Evolutionary conservation across 352 stramenopile genomes (phyloP), one percentile per base, ranked within the genome.

Genomic region (Phytophthora lateralis): DNA sequence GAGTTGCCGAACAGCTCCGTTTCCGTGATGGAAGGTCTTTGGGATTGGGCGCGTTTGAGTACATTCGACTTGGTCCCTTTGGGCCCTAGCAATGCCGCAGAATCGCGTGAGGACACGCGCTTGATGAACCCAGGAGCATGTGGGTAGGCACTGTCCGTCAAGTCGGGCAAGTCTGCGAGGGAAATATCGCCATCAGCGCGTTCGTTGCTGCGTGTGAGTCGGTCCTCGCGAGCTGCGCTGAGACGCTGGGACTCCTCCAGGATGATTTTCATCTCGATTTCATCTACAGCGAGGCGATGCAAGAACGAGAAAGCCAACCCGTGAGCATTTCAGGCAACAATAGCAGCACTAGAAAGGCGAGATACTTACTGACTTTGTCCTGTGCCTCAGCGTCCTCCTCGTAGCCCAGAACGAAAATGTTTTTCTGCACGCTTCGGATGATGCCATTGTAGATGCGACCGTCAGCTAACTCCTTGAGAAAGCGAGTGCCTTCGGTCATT

Each of bases 211-310:
- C 26, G 45, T 15, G 45, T 46, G 26, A 46, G 59, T 41, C 39
- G 51, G 26, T 59, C 39, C 46, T 85, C 67, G 15, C 69, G 77
- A n/a, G 79, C 50, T 18, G 63, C 56, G 38, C 62, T 78, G 9
- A 90, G 63, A 2, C 73, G 79, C 14, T 78, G 61, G 1, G 81
- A 90, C 30, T 90, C 82, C 42, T 90, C 77, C 24, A 90, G 55
- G 24, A 91, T 77, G 30, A 90, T 91, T 47, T 82, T 83, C 82
- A 91, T 90, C 50, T 91, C 82, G 32, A 91, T 90, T 42, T 88
- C 82, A 37, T 85, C 82, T 85, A 44, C 0, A 32, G 49, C 15
- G 4, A 20, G 34, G 34, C 34, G 6, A 39, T 39, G 3, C 48
- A 46, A 34, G 17, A 24, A 17, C 3, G 35, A 35, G 1, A 55